A percentile compares a stretch with the other conserved stretches of the same genome.
These are phyloP conservation scores for Dendrobium catenatum DNA, from an alignment of 106 monocot species.

Conservation along the genomic window DNA sequence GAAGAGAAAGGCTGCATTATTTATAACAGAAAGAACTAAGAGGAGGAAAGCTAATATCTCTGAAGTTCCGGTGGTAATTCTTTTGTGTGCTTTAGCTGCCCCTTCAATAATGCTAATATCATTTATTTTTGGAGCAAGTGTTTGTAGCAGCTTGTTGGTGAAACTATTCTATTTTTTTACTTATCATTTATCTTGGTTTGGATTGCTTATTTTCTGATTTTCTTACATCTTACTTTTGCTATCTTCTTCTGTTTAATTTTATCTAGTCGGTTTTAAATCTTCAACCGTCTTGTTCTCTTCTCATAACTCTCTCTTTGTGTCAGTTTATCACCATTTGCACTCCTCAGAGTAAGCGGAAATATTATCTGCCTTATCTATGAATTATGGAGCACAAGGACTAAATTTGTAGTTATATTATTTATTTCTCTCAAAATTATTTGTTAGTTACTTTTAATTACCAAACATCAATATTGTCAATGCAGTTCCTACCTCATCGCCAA, in stretches of 20 bases:
- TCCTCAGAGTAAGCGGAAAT: too few relatives aligned
- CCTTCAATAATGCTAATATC: not conserved
- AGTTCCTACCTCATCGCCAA: too few relatives aligned
- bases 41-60: conserved; percentile 38
- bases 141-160: not conserved
- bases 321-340: not conserved
- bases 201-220: not conserved
- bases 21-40: conserved; percentile 32
- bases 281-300: not conserved
- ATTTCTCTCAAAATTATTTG: too few relatives aligned
- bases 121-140: not conserved
- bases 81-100: not conserved
- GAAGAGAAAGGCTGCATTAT: conserved; percentile 35
- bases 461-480: too few relatives aligned
- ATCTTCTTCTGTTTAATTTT: not conserved
- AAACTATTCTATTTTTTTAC: not conserved
- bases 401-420: too few relatives aligned
- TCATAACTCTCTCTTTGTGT: not conserved
- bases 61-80: conserved; percentile 26
- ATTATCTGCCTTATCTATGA: too few relatives aligned
- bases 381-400: too few relatives aligned
- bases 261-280: not conserved
- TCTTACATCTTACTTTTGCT: not conserved
- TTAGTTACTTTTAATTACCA: too few relatives aligned
- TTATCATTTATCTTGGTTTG: not conserved